These are phyloP conservation scores for Ambrosia trifida DNA, from an alignment of 129 eudicot species.

Conservation along the genomic window DNA sequence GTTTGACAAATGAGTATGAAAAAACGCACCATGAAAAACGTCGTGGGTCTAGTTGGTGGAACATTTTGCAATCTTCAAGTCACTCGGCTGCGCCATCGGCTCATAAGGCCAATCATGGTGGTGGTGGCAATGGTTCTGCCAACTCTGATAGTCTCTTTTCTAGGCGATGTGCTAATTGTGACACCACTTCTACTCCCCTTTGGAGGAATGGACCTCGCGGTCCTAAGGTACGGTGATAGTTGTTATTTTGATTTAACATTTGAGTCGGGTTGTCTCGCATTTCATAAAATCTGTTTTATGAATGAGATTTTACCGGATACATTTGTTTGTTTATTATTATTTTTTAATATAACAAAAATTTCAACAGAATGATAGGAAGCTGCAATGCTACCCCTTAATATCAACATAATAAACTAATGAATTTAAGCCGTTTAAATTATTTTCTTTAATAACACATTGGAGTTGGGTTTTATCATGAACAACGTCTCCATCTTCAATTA, in stretches of 20 bases:
- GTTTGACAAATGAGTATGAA: constrained; percentile 26
- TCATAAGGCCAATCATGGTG: constrained; percentile 41
- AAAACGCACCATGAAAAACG: constrained; percentile 32
- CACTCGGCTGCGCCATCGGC: constrained; percentile 25
- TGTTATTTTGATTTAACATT: neutral
- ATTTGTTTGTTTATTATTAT: too few relatives aligned
- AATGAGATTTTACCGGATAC: too few relatives aligned
- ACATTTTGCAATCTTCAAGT: constrained; percentile 50
- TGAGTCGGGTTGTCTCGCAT: too few relatives aligned
- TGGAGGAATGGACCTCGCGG: constrained; percentile 99
- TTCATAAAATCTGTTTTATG: too few relatives aligned
- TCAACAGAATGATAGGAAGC: too few relatives aligned
- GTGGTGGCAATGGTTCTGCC: constrained; percentile 23
- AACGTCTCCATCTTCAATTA: too few relatives aligned
- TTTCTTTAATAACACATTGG: too few relatives aligned
- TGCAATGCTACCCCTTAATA: too few relatives aligned
- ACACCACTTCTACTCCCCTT: constrained; percentile 98
- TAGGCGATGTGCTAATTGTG: constrained; percentile 93
- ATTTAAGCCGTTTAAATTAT: too few relatives aligned
- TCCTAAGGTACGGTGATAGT: constrained; percentile 65
- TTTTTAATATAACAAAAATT: too few relatives aligned
- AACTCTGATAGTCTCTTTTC: constrained; percentile 61
- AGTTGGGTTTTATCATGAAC: too few relatives aligned
- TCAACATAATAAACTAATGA: too few relatives aligned
- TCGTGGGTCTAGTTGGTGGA: constrained; percentile 73